Evolutionary conservation across 176 grass and related monocot species (phyloP).

Genomic region (Tuctoria greenei): DNA sequence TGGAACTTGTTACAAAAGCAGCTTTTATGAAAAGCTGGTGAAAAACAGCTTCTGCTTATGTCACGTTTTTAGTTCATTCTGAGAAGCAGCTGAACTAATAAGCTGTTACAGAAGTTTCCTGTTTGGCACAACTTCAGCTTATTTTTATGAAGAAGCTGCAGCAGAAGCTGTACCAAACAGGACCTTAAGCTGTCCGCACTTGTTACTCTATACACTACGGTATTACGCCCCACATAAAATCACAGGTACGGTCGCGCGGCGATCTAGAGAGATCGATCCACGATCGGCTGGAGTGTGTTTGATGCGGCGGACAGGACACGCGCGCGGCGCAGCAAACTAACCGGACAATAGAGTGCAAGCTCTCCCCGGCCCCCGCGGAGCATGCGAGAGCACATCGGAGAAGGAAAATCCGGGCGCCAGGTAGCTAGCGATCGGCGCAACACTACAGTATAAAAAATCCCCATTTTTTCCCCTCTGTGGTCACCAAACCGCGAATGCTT

Average conservation of each 20-base stretch:
- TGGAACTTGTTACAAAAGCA: no score
- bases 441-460: constrained; percentile 60
- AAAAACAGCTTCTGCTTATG: no score
- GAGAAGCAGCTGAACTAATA: no score
- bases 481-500: not conserved
- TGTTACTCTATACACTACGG: no score
- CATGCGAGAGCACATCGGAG: not conserved
- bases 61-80: no score
- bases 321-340: not conserved
- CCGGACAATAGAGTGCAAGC: not conserved
- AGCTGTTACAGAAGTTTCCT: no score
- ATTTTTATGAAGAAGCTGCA: no score
- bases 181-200: no score
- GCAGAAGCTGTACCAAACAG: no score
- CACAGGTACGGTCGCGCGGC: constrained; percentile 36
- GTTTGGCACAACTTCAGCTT: no score
- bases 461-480: constrained; percentile 12
- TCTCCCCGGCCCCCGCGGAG: not conserved
- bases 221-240: constrained; percentile 48
- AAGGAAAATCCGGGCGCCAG: not conserved
- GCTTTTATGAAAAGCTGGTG: no score
- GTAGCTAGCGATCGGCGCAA: not conserved
- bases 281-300: not conserved
- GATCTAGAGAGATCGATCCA: not conserved
- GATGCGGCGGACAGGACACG: not conserved